Base-by-base conservation (phyloP, 2,329 filamentous ascomycete genomes). In the Corynespora cassiicola region DNA sequence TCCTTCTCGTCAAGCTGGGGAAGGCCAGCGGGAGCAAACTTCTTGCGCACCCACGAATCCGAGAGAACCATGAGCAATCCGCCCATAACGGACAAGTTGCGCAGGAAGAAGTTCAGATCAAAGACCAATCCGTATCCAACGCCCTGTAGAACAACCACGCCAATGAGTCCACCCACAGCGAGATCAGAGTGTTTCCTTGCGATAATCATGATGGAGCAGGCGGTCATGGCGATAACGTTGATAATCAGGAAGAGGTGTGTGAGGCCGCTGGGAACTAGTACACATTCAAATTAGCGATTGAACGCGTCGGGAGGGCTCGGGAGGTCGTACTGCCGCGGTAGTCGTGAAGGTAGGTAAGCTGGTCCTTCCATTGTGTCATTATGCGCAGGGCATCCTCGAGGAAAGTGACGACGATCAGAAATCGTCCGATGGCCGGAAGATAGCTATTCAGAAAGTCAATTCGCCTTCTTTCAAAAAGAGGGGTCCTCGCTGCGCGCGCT, bases 21-120 rank as follows among this genome's bases (percentile, higher is more conserved):
- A 36, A 99, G 81, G 31, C 94, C 94, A 31, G 94, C 94, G 48
- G 96, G 96, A 3, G 91, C 92, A 76, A 96, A 95, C 70, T 85
- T 88, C 84, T 97, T 97, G 74, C 91, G 87, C 51, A 96, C 90
- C 90, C 92, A 97, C 41, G 89, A 95, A 75, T 99, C 94, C 25
- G 91, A 96, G 31, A 99, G 80, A 14, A 99, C 94, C 94, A 99
- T 97, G 59, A 99, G 81, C 28, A 99, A 82, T 45, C 94, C 94
- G 58, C 94, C 94, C 77, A 97, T 92, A 61, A 99, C 94, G 52
- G 90, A 96, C 47, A 99, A 79, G 69, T 99, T 99, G 74, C 94
- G 91, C 52, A 99, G 87, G 85, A 99, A 99, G 80, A 99, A 99
- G 83, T 97, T 99, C 66, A 97, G 82, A 72, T 99, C 94, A 71